Conservation (phyloP, 73 alveolate genomes). For the Paramecium caudatum region DNA sequence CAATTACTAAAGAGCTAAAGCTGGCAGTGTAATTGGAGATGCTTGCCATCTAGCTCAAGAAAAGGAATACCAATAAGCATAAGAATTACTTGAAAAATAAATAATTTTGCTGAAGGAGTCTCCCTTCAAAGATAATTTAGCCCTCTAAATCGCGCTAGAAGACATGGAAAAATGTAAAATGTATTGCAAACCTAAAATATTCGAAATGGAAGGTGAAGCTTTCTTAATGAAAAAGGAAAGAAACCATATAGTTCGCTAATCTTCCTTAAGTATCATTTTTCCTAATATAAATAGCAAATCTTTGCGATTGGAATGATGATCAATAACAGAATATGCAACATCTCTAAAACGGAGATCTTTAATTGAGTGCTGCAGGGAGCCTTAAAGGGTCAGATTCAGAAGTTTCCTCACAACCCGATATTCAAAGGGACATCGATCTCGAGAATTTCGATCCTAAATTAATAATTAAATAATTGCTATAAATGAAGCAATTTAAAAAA, state of each 20-base stretch:
- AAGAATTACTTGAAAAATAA: background rate
- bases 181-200: slow-evolving; percentile 61
- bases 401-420: background rate
- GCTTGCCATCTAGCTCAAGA: slow-evolving; percentile 72
- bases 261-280: slow-evolving; percentile 20
- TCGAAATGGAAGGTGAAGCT: slow-evolving; percentile 75
- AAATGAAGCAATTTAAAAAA: slow-evolving; percentile 23
- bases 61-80: slow-evolving; percentile 58
- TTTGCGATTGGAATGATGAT: slow-evolving; percentile 67
- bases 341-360: slow-evolving; percentile 32
- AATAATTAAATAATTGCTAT: background rate
- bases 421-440: slow-evolving; percentile 9
- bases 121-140: background rate
- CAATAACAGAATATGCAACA: slow-evolving; percentile 45
- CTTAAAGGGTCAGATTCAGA: slow-evolving; percentile 30
- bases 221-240: slow-evolving; percentile 73
- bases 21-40: slow-evolving; percentile 70
- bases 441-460: slow-evolving; percentile 44
- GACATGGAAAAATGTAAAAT: slow-evolving; percentile 60
- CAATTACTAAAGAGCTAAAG: slow-evolving; percentile 74
- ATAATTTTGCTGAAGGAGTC: background rate
- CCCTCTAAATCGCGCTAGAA: background rate
- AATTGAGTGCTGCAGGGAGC: slow-evolving; percentile 58
- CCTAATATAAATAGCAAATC: background rate
- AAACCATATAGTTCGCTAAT: slow-evolving; percentile 50